These are phyloP conservation scores for Casaregolazyma lundiana DNA, from an alignment of 1,139 yeast species.

Conservation along the genomic window DNA sequence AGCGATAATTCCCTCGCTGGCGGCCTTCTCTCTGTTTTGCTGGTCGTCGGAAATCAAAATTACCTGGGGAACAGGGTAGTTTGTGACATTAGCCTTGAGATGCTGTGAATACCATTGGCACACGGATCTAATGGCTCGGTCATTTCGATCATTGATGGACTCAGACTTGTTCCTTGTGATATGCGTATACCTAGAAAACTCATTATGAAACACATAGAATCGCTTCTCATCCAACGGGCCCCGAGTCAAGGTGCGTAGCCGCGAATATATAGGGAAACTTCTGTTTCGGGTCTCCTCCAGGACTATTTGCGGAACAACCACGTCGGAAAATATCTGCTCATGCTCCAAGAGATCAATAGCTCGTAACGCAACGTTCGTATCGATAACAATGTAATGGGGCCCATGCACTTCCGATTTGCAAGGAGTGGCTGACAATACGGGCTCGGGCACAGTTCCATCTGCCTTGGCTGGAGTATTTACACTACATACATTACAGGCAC, in stretches of 20 bases:
- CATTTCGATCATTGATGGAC: constrained; percentile 84
- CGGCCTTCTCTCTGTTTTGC: constrained; percentile 59
- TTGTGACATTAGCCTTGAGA: constrained; percentile 36
- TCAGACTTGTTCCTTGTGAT: constrained; percentile 62
- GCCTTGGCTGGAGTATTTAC: constrained; percentile 37
- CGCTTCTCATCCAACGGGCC: constrained; percentile 60
- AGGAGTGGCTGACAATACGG: constrained; percentile 44
- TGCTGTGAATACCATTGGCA: constrained; percentile 71
- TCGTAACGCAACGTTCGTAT: constrained; percentile 82
- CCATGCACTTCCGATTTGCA: constrained; percentile 54
- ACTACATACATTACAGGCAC: constrained; percentile 58
- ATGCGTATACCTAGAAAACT: constrained; percentile 71
- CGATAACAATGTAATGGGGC: constrained; percentile 75
- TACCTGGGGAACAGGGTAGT: constrained; percentile 34
- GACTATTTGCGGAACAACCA: constrained; percentile 88
- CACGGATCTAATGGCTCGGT: constrained; percentile 78
- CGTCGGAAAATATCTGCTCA: constrained; percentile 74
- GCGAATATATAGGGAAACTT: constrained; percentile 81
- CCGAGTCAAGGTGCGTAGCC: constrained; percentile 72
- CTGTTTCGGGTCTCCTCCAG: constrained; percentile 88
- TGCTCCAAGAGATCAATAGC: constrained; percentile 89
- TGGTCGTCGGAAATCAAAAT: constrained; percentile 76
- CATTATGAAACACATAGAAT: constrained; percentile 89
- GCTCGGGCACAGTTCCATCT: constrained; percentile 40
- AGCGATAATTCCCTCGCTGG: constrained; percentile 49